Evolutionary conservation across 306 rosid genomes (phyloP).

Genomic region (Prunus mume): DNA sequence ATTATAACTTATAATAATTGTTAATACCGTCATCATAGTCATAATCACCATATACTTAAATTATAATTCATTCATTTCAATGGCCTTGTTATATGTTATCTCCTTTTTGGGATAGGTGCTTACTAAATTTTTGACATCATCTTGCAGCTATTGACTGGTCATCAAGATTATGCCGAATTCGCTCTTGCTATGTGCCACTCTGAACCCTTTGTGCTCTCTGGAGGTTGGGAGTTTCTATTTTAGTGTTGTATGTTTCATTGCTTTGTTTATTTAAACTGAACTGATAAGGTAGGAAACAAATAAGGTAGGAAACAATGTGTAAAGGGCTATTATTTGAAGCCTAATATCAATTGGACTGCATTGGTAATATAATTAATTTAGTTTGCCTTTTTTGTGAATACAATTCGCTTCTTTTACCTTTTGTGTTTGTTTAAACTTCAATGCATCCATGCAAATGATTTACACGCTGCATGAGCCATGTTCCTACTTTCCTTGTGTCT

Average conservation of each 20-base stretch:
- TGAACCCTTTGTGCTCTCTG: constrained; percentile 92
- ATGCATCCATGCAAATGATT: neutral
- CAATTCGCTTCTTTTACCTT: neutral
- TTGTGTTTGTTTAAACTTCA: neutral
- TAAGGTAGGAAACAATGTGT: neutral
- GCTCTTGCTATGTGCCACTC: constrained; percentile 99
- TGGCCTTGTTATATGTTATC: neutral
- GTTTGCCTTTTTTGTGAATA: neutral
- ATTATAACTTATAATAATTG: neutral
- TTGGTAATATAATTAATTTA: neutral
- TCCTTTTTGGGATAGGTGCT: neutral
- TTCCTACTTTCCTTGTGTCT: neutral
- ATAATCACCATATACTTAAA: neutral
- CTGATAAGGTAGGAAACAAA: neutral
- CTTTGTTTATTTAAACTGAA: neutral
- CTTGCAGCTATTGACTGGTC: constrained; percentile 87
- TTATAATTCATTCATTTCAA: neutral
- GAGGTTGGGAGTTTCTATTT: constrained; percentile 52
- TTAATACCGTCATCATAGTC: neutral
- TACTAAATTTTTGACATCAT: constrained; percentile 2
- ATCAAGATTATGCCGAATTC: constrained; percentile 96
- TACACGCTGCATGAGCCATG: neutral
- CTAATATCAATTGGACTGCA: neutral
- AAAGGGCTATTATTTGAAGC: neutral
- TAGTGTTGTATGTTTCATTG: neutral